A percentile compares a stretch with the other conserved stretches of the same genome.
Evolutionary conservation across 306 rosid genomes (phyloP).

Genomic region (Prunus salicina): DNA sequence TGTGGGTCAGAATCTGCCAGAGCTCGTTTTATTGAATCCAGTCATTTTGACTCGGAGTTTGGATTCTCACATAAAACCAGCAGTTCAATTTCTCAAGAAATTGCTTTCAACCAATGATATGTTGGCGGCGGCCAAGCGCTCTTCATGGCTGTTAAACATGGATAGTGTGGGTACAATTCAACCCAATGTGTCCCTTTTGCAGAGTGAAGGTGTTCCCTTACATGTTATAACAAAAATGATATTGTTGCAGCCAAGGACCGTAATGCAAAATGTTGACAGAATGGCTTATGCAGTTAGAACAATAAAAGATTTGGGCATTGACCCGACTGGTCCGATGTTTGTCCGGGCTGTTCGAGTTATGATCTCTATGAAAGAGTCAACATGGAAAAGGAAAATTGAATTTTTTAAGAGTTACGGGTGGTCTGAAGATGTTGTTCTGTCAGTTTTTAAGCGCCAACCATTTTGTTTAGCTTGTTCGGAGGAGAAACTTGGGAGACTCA

Average conservation of each 20-base stretch:
- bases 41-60: not conserved
- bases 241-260: not conserved
- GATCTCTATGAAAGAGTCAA: constrained; percentile 16
- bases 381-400: constrained; percentile 13
- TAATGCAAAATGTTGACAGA: constrained; percentile 9
- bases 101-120: constrained; percentile 3
- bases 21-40: constrained; percentile 1
- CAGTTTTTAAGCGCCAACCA: not conserved
- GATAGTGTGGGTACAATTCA: not conserved
- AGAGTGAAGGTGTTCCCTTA: constrained; percentile 11
- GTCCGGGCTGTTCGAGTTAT: not conserved
- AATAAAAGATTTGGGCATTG: constrained; percentile 7
- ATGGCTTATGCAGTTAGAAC: not conserved
- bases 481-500: constrained; percentile 11
- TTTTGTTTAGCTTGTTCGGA: constrained; percentile 21
- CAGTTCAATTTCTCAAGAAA: not conserved
- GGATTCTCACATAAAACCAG: constrained; percentile 18
- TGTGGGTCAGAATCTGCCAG: too few species aligned
- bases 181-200: constrained; percentile 12
- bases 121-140: not conserved
- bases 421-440: constrained; percentile 16
- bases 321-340: not conserved
- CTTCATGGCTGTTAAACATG: constrained; percentile 6
- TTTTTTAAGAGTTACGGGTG: constrained; percentile 26
- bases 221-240: not conserved